Conservation (phyloP, 768 basidiomycete species). For the Phanerochaete carnosa region DNA sequence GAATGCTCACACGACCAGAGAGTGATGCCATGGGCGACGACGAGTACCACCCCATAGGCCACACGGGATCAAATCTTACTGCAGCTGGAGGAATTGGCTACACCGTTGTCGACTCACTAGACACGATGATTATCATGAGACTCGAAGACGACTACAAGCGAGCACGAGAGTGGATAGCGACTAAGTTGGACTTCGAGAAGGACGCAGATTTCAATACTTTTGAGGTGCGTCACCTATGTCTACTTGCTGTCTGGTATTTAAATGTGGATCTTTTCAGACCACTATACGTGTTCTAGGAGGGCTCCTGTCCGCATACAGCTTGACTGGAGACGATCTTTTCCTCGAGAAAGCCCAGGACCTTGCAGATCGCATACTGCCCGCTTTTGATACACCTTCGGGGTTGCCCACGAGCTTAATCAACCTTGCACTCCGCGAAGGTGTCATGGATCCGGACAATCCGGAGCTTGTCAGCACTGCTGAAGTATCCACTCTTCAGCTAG, state of each 20-base stretch:
- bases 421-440: conserved; percentile 55
- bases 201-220: conserved; percentile 86
- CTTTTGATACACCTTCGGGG: conserved; percentile 78
- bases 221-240: conserved; percentile 56
- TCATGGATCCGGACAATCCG: conserved; percentile 54
- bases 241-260: not conserved
- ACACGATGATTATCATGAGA: conserved; percentile 85
- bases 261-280: conserved; percentile 48
- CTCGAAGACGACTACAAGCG: conserved; percentile 74
- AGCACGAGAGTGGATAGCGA: conserved; percentile 74
- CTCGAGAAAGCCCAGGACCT: conserved; percentile 79
- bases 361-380: conserved; percentile 80
- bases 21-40: conserved; percentile 88
- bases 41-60: conserved; percentile 85
- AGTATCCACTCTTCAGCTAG: conserved; percentile 85
- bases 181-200: conserved; percentile 67
- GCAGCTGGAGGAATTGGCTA: conserved; percentile 79
- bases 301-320: conserved; percentile 79
- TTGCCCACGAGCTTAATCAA: conserved; percentile 83
- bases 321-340: conserved; percentile 68
- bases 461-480: conserved; percentile 79
- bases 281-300: conserved; percentile 93
- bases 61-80: conserved; percentile 75
- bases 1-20: conserved; percentile 44
- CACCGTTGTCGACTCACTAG: conserved; percentile 84